phyloP scores from a whole-genome alignment of 2,329 filamentous ascomycete species.

The Fusarium agapanthi region DNA sequence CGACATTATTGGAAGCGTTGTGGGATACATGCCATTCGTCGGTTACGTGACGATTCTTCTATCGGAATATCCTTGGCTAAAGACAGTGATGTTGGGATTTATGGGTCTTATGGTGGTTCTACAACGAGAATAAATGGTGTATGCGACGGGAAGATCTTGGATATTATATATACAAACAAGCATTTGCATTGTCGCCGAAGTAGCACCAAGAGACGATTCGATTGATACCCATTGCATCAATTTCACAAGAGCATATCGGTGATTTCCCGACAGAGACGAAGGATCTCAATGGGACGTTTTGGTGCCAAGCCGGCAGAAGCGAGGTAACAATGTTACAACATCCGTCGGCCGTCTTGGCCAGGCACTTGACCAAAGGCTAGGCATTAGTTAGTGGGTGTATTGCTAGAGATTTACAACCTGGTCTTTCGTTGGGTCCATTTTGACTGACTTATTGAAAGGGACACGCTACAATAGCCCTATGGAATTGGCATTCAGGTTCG shows the following conservation, averaged over 20 bases:
- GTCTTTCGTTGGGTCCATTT: neutral
- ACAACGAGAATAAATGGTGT: slow-evolving; percentile 76
- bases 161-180: neutral
- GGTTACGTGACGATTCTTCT: slow-evolving; percentile 97
- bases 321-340: neutral
- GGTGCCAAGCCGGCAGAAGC: slow-evolving; percentile 11
- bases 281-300: neutral
- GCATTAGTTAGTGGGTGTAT: neutral
- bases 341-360: slow-evolving; percentile 2
- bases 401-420: neutral
- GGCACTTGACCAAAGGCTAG: neutral
- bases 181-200: neutral
- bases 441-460: neutral
- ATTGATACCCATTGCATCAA: slow-evolving; percentile 24
- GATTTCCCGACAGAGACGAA: slow-evolving; percentile 5
- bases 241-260: slow-evolving; percentile 7
- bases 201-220: neutral
- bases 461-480: slow-evolving; percentile 17
- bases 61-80: slow-evolving; percentile 95
- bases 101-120: slow-evolving; percentile 95
- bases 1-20: slow-evolving; percentile 92
- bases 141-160: neutral
- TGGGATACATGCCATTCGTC: slow-evolving; percentile 92
- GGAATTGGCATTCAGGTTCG: neutral
- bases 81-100: slow-evolving; percentile 91